A percentile compares a stretch with the other conserved stretches of the same genome.
Conservation (phyloP, 768 basidiomycete species). For the Coprinopsis sp. region DNA sequence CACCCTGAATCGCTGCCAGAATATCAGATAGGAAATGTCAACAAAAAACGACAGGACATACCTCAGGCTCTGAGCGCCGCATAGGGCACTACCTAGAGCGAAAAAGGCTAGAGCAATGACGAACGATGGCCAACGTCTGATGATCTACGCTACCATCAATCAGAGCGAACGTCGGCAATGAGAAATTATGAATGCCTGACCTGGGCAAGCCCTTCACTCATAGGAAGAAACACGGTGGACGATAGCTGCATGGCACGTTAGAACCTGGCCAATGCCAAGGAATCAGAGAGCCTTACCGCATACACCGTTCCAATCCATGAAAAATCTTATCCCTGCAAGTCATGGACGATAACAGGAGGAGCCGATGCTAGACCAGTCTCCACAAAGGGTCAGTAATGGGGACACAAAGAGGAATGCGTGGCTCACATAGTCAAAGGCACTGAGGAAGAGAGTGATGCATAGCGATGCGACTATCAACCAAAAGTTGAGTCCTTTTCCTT, state of each 20-base stretch:
- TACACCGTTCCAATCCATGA: conserved; percentile 43
- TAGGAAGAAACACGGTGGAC: conserved; percentile 34
- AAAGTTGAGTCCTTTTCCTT: no score
- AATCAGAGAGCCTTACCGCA: conserved; percentile 10
- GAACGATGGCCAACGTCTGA: conserved; percentile 35
- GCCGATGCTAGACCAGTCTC: conserved; percentile 20
- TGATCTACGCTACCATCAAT: conserved; percentile 15
- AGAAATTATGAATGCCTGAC: not conserved
- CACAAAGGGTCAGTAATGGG: no score
- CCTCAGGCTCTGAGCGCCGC: conserved; percentile 39
- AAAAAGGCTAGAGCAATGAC: conserved; percentile 31
- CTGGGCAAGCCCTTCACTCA: conserved; percentile 23
- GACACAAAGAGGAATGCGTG: no score
- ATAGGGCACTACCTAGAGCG: conserved; percentile 40
- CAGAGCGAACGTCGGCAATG: not conserved
- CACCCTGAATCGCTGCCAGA: conserved; percentile 32
- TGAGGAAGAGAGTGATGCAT: no score
- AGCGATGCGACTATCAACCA: no score
- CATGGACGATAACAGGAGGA: conserved; percentile 22
- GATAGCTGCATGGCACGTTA: conserved; percentile 21
- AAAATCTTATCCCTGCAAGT: conserved; percentile 33
- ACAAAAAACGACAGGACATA: conserved; percentile 6
- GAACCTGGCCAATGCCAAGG: not conserved
- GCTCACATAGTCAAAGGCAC: no score
- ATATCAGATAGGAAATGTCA: not conserved